Conservation (phyloP, 257 asterid species). For the Solanum stenotomum region DNA sequence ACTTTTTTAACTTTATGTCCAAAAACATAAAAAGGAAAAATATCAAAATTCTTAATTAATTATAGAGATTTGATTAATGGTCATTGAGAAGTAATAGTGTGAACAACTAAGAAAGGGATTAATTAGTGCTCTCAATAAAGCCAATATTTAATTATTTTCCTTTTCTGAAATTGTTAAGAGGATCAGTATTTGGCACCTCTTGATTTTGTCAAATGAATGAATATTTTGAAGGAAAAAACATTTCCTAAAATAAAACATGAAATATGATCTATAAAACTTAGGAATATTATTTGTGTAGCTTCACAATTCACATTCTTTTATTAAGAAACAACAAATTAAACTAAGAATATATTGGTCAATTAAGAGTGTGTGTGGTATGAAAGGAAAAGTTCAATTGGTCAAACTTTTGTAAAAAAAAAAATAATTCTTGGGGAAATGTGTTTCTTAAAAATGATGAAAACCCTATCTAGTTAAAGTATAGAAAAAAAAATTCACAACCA, state of each 20-base stretch:
- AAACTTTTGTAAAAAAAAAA: background rate
- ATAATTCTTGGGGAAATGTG: fast-evolving
- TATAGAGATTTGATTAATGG: background rate
- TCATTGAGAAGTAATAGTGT: background rate
- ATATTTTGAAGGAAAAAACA: background rate
- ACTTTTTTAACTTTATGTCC: background rate
- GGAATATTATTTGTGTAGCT: background rate
- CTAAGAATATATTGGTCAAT: background rate
- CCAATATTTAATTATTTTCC: background rate
- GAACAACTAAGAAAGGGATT: background rate
- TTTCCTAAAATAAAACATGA: background rate
- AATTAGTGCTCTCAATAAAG: background rate
- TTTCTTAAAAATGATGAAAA: no score
- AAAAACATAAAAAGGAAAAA: background rate
- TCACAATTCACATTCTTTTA: background rate
- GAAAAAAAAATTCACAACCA: background rate
- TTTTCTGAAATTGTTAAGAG: background rate
- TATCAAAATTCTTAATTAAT: background rate
- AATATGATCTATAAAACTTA: background rate
- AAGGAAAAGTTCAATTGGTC: background rate
- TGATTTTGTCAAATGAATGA: background rate
- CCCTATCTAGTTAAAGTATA: no score
- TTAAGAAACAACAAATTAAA: background rate
- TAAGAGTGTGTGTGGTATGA: background rate
- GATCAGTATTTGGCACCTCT: background rate